Base-by-base conservation (phyloP, 768 basidiomycete genomes). In the Strobilomyces echinocephalus region DNA sequence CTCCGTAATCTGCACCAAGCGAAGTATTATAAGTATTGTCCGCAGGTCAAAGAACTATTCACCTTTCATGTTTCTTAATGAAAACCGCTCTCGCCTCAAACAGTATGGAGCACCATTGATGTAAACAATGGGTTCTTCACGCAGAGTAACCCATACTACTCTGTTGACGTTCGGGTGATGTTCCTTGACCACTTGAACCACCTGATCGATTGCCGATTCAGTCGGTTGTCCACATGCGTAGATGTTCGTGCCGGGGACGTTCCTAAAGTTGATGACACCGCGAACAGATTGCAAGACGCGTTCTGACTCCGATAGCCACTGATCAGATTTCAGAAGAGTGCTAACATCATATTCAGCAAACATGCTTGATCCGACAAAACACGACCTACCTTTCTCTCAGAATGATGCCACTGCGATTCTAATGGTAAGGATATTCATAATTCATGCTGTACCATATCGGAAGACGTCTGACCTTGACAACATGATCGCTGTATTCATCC, bases 201-300 rank as follows among this genome's bases (percentile, higher is more conserved):
- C 92, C 52, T 85, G 82, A 41, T 87, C 81, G 38, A 99, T 85
- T 3, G 93, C 95, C 52, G 89, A 88, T 46, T 72, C 67, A 0
- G 91, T 92, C 2, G 97, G 97, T 67, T 98, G 97, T 1, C 93
- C 94, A 28, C 97, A 82, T 0, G 93, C 94, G 58, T 91, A 99
- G 31, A 97, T 87, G 42, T 85, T 83, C 20, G 87, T 87, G 6
- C 77, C 78, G 0, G 86, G 83, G 36, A 97, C 81, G 52, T 86
- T 86, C 49, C 97, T 82, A 76, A 97, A 97, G 63, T 97, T 97
- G 71, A 91, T 88, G 2, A 91, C 93, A n/a, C 97, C 97, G 3
- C 91, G 85, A 46, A 98, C 81, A 36, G 80, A 84, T 43, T 82
- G 70, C 45, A 80, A 76, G 39, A 87, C 82, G 44, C 76, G 78